Conservation (phyloP, 257 asterid species). For the Eustoma russellianum region DNA sequence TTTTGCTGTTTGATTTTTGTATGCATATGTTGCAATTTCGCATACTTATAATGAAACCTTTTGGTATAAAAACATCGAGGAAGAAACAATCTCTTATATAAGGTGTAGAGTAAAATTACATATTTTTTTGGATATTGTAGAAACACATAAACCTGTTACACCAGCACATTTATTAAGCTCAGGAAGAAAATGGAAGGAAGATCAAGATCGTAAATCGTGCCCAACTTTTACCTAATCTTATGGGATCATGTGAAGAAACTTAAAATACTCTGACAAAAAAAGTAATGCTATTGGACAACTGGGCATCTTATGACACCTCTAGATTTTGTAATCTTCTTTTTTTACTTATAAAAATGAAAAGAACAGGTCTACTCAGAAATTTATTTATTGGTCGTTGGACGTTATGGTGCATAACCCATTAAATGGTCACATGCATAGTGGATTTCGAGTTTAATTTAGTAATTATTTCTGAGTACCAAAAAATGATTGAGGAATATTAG, state of each 20-base stretch:
- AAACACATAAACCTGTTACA: no score
- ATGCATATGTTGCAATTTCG: no score
- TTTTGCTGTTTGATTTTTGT: no score
- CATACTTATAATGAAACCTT: no score
- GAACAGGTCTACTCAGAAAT: no score
- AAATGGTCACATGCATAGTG: constrained; percentile 21
- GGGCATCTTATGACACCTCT: constrained; percentile 5
- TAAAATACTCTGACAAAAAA: constrained; percentile 9
- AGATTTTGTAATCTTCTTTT: neutral
- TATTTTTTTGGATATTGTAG: no score
- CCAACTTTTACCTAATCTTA: constrained; percentile 9
- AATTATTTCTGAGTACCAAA: neutral
- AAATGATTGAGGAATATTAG: constrained; percentile 4
- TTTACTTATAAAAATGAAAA: neutral
- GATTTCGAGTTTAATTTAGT: constrained; percentile 4
- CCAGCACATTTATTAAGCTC: no score
- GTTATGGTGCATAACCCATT: neutral
- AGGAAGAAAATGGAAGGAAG: constrained; percentile 11
- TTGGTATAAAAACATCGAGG: neutral
- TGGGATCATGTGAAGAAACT: constrained; percentile 31
- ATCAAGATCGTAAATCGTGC: constrained; percentile 29
- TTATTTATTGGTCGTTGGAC: no score
- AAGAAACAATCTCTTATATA: no score
- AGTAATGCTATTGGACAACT: constrained; percentile 3
- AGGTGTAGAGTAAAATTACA: no score